These are phyloP conservation scores for Zygosaccharomyces lentus DNA, from an alignment of 805 yeast genomes.

Conservation along the genomic window DNA sequence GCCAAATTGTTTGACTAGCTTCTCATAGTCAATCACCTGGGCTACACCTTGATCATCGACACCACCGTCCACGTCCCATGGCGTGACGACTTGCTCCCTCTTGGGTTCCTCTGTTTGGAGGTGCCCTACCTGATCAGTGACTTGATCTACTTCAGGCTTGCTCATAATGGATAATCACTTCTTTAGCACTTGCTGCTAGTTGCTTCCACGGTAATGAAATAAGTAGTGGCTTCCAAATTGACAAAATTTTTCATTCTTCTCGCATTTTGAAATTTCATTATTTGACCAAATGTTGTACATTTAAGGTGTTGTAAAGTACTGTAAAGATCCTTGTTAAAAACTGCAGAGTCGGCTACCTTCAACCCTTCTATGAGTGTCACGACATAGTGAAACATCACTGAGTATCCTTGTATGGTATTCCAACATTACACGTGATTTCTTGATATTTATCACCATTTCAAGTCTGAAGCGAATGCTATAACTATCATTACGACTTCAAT, in stretches of 20 bases:
- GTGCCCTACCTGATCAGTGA: constrained; percentile 5
- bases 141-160: constrained; percentile 6
- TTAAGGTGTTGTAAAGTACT: background rate
- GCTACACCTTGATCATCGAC: constrained; percentile 82
- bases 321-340: background rate
- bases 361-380: background rate
- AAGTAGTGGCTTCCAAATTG: background rate
- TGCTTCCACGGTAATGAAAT: background rate
- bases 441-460: background rate
- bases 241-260: constrained; percentile 11
- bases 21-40: constrained; percentile 90
- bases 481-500: background rate
- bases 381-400: background rate
- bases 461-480: background rate
- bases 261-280: background rate
- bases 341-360: background rate
- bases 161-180: constrained; percentile 1
- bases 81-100: constrained; percentile 66
- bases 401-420: background rate
- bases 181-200: background rate
- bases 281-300: background rate
- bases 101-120: constrained; percentile 7
- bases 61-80: constrained; percentile 99
- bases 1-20: constrained; percentile 82
- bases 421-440: background rate